Conservation (phyloP, 164 flowering plant genomes). For the Magnolia officinalis region DNA sequence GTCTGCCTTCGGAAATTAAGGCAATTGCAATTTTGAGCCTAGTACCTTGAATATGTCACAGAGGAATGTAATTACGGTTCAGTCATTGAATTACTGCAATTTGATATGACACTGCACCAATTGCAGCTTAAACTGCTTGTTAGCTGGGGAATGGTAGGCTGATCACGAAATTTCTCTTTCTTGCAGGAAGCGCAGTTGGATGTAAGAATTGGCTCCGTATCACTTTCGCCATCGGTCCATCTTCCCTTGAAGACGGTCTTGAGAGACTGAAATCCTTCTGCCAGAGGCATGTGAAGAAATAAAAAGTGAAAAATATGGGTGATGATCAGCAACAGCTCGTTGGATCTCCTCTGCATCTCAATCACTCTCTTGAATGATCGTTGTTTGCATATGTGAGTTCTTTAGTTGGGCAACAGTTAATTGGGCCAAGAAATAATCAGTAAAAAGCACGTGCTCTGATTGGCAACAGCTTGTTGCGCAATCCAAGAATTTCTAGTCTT, state of each 20-base stretch:
- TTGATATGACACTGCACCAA: too few relatives aligned
- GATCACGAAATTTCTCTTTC: background rate
- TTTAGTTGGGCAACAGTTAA: too few relatives aligned
- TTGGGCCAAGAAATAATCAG: too few relatives aligned
- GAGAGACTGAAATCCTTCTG: slow-evolving; percentile 57
- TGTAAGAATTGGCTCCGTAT: slow-evolving; percentile 65
- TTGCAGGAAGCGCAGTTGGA: slow-evolving; percentile 26
- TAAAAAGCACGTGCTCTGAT: too few relatives aligned
- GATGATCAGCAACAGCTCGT: background rate
- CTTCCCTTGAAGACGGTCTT: slow-evolving; percentile 58
- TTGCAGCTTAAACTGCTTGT: background rate
- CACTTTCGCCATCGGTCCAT: slow-evolving; percentile 67
- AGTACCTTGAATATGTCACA: too few relatives aligned
- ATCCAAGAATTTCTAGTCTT: too few relatives aligned
- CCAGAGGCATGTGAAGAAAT: slow-evolving; percentile 41
- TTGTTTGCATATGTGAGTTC: background rate
- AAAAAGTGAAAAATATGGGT: background rate
- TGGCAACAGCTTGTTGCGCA: too few relatives aligned
- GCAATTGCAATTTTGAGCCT: too few relatives aligned
- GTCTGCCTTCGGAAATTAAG: too few relatives aligned
- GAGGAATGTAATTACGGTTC: too few relatives aligned
- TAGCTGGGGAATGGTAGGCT: background rate
- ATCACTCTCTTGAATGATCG: background rate
- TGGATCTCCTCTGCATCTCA: background rate
- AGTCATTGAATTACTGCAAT: too few relatives aligned